Conservation (phyloP, 78 protist species). For the Tieghemostelium lacteum region DNA sequence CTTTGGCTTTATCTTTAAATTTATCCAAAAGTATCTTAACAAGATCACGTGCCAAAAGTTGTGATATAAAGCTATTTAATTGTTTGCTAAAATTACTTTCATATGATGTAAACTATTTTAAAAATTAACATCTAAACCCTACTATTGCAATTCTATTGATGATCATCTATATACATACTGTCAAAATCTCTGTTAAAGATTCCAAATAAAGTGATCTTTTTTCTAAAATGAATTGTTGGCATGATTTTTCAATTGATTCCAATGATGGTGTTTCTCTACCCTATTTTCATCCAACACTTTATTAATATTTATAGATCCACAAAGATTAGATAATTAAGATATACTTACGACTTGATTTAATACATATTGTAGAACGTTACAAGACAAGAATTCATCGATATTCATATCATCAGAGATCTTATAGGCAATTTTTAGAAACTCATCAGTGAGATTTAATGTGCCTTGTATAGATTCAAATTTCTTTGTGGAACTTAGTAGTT, state of each 20-base stretch:
- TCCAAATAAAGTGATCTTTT: constrained; percentile 59
- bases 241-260: constrained; percentile 14
- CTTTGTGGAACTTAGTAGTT: background rate
- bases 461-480: background rate
- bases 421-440: constrained; percentile 21
- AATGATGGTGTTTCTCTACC: background rate
- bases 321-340: background rate
- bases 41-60: constrained; percentile 14
- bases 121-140: background rate
- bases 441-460: constrained; percentile 1
- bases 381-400: constrained; percentile 61
- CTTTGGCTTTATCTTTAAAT: constrained; percentile 13
- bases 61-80: constrained; percentile 41
- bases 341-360: constrained; percentile 31
- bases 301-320: background rate
- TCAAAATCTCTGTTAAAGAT: constrained; percentile 33
- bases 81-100: constrained; percentile 6
- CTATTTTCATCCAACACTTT: background rate
- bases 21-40: background rate
- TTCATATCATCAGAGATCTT: constrained; percentile 29
- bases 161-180: constrained; percentile 1
- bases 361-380: constrained; percentile 19
- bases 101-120: background rate
- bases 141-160: no score
- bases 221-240: constrained; percentile 40